A percentile compares a stretch with the other conserved stretches of the same genome.
Conservation (phyloP, 306 rosid genomes). For the Ammopiptanthus mongolicus region DNA sequence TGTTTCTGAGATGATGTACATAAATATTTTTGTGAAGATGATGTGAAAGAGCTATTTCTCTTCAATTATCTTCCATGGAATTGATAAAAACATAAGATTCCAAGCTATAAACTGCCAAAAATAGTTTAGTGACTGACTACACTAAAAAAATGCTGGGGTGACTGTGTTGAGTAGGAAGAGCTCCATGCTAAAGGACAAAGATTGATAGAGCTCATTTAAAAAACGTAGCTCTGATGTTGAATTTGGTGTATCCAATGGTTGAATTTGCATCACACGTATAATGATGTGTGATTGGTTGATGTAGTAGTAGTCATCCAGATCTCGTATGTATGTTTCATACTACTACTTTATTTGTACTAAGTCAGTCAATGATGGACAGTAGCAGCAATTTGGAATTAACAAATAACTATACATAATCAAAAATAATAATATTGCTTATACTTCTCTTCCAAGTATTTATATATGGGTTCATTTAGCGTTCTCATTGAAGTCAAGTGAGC, state of each 20-base stretch:
- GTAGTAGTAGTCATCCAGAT: no score
- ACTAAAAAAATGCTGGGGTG: neutral
- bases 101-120: neutral
- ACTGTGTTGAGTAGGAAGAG: neutral
- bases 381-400: neutral
- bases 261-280: no score
- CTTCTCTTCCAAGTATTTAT: neutral
- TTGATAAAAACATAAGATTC: neutral
- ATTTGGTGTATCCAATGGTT: neutral
- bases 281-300: no score
- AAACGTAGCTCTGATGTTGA: neutral
- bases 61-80: neutral
- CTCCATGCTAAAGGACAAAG: neutral
- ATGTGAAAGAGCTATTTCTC: conserved; percentile 1
- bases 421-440: neutral
- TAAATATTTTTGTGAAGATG: conserved; percentile 15
- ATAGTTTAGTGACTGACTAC: neutral
- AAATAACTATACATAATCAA: neutral
- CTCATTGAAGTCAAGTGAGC: no score
- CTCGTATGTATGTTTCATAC: no score
- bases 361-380: neutral
- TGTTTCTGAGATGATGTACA: conserved; percentile 25
- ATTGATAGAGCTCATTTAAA: neutral
- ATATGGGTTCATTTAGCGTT: neutral
- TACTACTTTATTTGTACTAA: neutral